Percentiles rank a stretch among this genome's conserved stretches.
Conservation (phyloP, 2,329 filamentous ascomycete species). For the Arthrobotrys pseudoclavata region DNA sequence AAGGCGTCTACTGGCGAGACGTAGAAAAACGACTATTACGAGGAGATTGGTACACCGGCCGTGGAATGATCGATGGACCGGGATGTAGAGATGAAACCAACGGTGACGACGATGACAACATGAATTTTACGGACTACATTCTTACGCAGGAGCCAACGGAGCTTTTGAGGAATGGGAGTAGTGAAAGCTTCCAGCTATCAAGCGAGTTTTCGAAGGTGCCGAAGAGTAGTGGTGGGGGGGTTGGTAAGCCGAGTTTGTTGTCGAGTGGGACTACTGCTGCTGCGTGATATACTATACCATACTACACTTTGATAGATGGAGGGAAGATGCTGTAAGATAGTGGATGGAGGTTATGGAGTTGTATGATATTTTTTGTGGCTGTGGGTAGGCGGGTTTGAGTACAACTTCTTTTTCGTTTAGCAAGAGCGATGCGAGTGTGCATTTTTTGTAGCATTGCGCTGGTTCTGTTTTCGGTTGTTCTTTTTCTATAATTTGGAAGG, state of each 20-base stretch:
- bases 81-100: slow-evolving; percentile 35
- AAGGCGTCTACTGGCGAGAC: slow-evolving; percentile 63
- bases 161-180: slow-evolving; percentile 52
- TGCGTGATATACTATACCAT: not conserved
- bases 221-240: slow-evolving; percentile 11
- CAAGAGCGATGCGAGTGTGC: not conserved
- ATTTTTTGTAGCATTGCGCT: not conserved
- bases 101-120: slow-evolving; percentile 5
- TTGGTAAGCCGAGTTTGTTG: slow-evolving; percentile 19
- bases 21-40: slow-evolving; percentile 62
- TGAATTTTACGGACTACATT: slow-evolving; percentile 53
- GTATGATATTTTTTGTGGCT: not conserved
- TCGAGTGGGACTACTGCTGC: slow-evolving; percentile 37
- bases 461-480: not conserved
- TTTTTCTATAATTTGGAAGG: not conserved
- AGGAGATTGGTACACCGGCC: slow-evolving; percentile 63
- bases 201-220: slow-evolving; percentile 44
- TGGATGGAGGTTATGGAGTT: not conserved
- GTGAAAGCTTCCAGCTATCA: slow-evolving; percentile 49
- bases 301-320: not conserved
- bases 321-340: not conserved
- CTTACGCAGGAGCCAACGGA: slow-evolving; percentile 46
- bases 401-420: not conserved
- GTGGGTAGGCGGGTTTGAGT: not conserved
- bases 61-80: slow-evolving; percentile 56